Percentiles rank a stretch among this genome's conserved stretches.
phyloP scores from a whole-genome alignment of 176 grass and related monocot genomes.

The Carex myosuroides region DNA sequence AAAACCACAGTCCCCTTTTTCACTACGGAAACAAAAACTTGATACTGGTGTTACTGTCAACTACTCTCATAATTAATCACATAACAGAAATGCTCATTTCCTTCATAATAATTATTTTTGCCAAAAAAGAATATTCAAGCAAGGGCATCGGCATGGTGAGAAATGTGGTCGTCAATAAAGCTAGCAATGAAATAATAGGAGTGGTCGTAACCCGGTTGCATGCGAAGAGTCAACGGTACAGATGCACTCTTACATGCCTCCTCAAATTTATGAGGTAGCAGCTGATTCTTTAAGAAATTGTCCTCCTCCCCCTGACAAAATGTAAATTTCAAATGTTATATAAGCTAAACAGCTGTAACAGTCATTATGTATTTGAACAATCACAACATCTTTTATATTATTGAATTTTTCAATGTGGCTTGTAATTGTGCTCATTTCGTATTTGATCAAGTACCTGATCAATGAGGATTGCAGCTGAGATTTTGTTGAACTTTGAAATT shows the following conservation, averaged over 20 bases:
- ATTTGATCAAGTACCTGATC: conserved; percentile 60
- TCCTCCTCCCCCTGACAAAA: conserved; percentile 62
- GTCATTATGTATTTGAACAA: not conserved
- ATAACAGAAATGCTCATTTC: not conserved
- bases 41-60: not conserved
- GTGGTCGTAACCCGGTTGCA: conserved; percentile 90
- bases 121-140: not conserved
- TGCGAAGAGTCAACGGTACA: conserved; percentile 47
- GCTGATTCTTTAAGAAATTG: conserved; percentile 71
- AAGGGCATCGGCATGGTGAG: conserved; percentile 70
- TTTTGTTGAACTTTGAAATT: conserved; percentile 46
- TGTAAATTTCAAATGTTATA: conserved; percentile 4
- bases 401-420: not conserved
- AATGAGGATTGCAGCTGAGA: conserved; percentile 78
- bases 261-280: conserved; percentile 67
- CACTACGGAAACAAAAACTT: not conserved
- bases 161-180: conserved; percentile 83
- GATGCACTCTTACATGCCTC: conserved; percentile 60
- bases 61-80: conserved; percentile 1
- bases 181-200: conserved; percentile 86
- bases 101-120: not conserved
- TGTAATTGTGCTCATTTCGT: not conserved
- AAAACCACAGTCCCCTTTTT: not conserved
- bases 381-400: not conserved
- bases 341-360: not conserved